phyloP scores from a whole-genome alignment of 2,329 filamentous ascomycete genomes.

The Calonectria crousiana region DNA sequence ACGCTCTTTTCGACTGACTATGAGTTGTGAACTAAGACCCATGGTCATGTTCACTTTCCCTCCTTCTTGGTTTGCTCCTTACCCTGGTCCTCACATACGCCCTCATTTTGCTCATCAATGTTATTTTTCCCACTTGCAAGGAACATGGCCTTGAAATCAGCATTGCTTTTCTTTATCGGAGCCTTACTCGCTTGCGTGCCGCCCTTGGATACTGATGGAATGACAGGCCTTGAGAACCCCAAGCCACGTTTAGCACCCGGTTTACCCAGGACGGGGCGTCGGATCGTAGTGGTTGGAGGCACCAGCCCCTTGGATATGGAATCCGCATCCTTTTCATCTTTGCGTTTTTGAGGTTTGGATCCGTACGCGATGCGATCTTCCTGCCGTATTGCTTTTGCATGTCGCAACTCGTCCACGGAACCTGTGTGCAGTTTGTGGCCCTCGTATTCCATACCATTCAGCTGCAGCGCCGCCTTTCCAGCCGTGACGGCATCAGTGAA shows the following conservation, averaged over 20 bases:
- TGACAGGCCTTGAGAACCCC: conserved; percentile 53
- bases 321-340: background rate
- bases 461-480: conserved; percentile 75
- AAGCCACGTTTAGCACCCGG: conserved; percentile 56
- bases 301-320: conserved; percentile 51
- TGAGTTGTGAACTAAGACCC: background rate
- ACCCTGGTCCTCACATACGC: background rate
- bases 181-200: conserved; percentile 43
- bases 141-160: conserved; percentile 69
- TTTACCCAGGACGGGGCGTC: conserved; percentile 57
- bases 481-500: conserved; percentile 77
- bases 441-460: conserved; percentile 68
- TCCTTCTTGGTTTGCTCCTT: background rate
- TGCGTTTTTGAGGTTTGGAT: conserved; percentile 45
- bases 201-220: conserved; percentile 32
- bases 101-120: conserved; percentile 21
- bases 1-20: background rate
- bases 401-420: conserved; percentile 65
- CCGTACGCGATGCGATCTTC: conserved; percentile 47
- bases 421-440: conserved; percentile 68
- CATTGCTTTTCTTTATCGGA: conserved; percentile 62
- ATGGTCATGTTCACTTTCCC: conserved; percentile 21
- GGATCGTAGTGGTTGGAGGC: conserved; percentile 57
- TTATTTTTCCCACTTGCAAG: conserved; percentile 43
- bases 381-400: conserved; percentile 58